Conservation (phyloP, 2,329 filamentous ascomycete species). For the Macrophomina pseudophaseolina region DNA sequence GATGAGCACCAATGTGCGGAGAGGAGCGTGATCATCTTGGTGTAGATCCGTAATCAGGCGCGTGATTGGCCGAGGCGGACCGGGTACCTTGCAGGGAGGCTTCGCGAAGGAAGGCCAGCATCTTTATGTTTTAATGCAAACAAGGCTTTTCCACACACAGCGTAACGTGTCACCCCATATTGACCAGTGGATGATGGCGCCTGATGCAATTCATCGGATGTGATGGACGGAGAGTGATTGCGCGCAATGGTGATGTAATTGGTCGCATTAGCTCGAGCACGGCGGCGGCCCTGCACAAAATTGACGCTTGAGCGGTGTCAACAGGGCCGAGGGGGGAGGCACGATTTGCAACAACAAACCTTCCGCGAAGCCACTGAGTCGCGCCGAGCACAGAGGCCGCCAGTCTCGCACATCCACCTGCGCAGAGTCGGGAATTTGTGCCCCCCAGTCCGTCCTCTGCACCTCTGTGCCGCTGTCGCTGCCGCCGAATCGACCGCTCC, state of each 20-base stretch:
- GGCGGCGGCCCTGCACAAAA: constrained; percentile 17
- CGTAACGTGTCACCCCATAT: not conserved
- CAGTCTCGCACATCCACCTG: constrained; percentile 7
- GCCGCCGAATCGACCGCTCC: not conserved
- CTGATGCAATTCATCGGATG: not conserved
- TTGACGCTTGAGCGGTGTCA: constrained; percentile 19
- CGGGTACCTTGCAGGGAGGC: constrained; percentile 25
- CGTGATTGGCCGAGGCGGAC: constrained; percentile 15
- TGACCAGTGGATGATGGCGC: not conserved
- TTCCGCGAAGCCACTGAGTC: constrained; percentile 14
- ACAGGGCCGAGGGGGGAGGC: constrained; percentile 1
- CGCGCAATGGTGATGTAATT: constrained; percentile 17
- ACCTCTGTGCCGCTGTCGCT: not conserved
- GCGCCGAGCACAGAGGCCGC: constrained; percentile 20
- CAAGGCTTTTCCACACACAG: constrained; percentile 1
- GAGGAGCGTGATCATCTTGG: constrained; percentile 55
- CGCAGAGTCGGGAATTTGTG: constrained; percentile 15
- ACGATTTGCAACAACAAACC: constrained; percentile 20
- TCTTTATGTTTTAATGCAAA: constrained; percentile 7
- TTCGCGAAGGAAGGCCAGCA: constrained; percentile 15
- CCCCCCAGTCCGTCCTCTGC: not conserved
- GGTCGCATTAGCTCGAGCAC: constrained; percentile 14
- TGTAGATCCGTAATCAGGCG: not conserved
- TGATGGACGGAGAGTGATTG: not conserved
- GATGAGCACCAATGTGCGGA: constrained; percentile 68